phyloP scores from a whole-genome alignment of 202 grass and related monocot species.

The Musa balbisiana region DNA sequence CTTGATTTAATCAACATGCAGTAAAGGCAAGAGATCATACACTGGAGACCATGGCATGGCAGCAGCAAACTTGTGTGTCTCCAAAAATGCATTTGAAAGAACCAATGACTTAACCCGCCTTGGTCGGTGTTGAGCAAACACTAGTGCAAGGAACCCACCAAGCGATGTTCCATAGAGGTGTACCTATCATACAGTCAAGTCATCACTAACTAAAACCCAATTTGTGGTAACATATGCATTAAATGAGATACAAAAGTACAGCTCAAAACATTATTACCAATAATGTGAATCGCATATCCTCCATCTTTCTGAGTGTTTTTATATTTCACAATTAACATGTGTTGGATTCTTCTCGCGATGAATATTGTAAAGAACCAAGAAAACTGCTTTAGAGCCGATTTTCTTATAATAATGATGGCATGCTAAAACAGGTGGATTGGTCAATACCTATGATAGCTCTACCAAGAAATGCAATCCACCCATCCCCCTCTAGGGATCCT shows the following conservation, averaged over 20 bases:
- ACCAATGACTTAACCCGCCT: slow-evolving; percentile 90
- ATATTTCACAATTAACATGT: too few species aligned
- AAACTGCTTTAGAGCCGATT: too few species aligned
- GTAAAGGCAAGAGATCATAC: slow-evolving; percentile 47
- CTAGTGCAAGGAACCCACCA: slow-evolving; percentile 90
- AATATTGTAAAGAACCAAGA: too few species aligned
- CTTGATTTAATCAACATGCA: neutral
- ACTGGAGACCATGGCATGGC: slow-evolving; percentile 95
- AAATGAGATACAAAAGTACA: neutral
- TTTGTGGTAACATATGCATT: neutral
- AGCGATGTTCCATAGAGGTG: slow-evolving; percentile 99
- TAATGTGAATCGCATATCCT: too few species aligned
- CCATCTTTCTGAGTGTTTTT: too few species aligned
- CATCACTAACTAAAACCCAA: neutral
- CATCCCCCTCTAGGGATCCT: too few species aligned
- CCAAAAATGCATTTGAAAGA: slow-evolving; percentile 90
- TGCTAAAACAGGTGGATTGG: too few species aligned
- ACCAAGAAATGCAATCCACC: too few species aligned
- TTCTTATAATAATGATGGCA: too few species aligned
- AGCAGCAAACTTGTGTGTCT: slow-evolving; percentile 85
- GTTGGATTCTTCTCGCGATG: too few species aligned
- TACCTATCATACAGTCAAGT: slow-evolving; percentile 34
- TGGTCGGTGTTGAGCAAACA: slow-evolving; percentile 86
- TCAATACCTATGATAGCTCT: too few species aligned
- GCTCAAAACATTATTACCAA: too few species aligned